phyloP scores from a whole-genome alignment of 805 yeast species.

The Wickerhamia fluorescens region DNA sequence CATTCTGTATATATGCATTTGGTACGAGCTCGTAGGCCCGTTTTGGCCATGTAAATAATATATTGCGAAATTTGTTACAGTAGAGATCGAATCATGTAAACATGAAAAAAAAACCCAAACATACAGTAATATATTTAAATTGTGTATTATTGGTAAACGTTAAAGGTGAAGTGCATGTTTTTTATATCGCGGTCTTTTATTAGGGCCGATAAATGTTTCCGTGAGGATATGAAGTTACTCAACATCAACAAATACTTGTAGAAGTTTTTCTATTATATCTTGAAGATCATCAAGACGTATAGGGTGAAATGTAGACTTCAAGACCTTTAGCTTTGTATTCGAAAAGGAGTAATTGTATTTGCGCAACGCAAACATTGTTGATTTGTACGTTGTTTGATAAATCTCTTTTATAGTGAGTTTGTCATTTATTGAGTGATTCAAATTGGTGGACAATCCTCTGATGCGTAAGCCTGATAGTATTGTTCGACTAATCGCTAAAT shows the following conservation, averaged over 20 bases:
- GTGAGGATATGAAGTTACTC: too few species aligned
- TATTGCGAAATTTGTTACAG: too few species aligned
- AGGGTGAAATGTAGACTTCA: conserved; percentile 7
- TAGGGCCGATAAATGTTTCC: too few species aligned
- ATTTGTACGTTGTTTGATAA: conserved; percentile 34
- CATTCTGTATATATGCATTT: too few species aligned
- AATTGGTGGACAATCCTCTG: conserved; percentile 27
- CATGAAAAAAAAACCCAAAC: too few species aligned
- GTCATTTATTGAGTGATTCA: conserved; percentile 19
- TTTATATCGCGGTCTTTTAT: too few species aligned
- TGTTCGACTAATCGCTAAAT: conserved; percentile 26
- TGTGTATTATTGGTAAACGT: too few species aligned
- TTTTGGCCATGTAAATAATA: conserved; percentile 1
- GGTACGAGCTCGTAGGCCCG: too few species aligned
- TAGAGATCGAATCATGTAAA: too few species aligned
- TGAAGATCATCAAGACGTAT: conserved; percentile 25
- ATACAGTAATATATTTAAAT: too few species aligned
- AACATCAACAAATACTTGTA: conserved; percentile 32
- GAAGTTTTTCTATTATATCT: conserved; percentile 32
- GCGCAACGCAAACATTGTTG: conserved; percentile 32
- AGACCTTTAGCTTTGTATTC: conserved; percentile 2
- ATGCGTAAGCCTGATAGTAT: conserved; percentile 36
- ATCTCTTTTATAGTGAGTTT: conserved; percentile 32
- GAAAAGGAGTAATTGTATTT: conserved; percentile 26
- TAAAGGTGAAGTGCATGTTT: too few species aligned